Conservation (phyloP, 148 eudicot genomes). For the Heliamphora exappendiculata region DNA sequence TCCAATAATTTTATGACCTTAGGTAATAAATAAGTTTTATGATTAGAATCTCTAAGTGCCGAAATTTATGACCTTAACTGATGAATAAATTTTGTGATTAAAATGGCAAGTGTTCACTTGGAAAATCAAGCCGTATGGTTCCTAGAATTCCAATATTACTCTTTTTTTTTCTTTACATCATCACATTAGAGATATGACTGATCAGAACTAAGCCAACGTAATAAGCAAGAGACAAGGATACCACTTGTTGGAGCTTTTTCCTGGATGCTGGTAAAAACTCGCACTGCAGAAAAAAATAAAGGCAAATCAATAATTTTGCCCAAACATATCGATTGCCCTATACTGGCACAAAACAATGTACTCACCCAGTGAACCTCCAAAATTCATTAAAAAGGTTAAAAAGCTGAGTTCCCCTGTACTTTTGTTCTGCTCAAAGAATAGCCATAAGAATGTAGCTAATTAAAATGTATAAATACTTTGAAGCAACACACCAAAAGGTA, state of each 20-base stretch:
- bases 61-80: background rate
- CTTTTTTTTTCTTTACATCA: background rate
- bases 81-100: background rate
- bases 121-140: background rate
- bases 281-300: constrained; percentile 43
- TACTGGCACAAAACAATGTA: constrained; percentile 2
- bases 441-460: background rate
- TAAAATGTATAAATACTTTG: background rate
- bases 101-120: background rate
- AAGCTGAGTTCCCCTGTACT: constrained; percentile 94
- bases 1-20: background rate
- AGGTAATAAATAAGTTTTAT: background rate
- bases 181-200: background rate
- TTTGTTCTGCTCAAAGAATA: constrained; percentile 56
- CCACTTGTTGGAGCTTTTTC: constrained; percentile 93
- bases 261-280: constrained; percentile 95
- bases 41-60: background rate
- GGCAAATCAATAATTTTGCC: background rate
- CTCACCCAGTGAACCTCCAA: constrained; percentile 87
- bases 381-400: constrained; percentile 83
- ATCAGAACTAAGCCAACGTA: background rate
- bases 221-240: constrained; percentile 32
- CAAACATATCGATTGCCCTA: constrained; percentile 2
- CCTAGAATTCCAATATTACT: background rate
- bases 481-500: background rate